Evolutionary conservation across 805 yeast genomes (phyloP).

Genomic region (Wickerhamia fluorescens): DNA sequence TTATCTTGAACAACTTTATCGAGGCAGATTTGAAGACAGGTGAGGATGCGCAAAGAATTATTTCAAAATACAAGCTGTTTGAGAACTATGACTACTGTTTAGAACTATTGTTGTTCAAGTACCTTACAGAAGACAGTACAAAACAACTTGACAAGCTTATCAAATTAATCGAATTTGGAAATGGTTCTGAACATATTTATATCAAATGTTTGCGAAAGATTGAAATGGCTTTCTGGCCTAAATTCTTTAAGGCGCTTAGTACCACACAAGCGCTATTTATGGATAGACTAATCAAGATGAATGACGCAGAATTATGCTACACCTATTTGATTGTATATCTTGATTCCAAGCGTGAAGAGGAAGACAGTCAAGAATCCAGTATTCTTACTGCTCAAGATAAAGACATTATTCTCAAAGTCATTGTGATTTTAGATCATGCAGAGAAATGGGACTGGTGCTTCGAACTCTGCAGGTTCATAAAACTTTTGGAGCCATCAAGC

Average conservation of each 20-base stretch:
- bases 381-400: slow-evolving; percentile 32
- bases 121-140: slow-evolving; percentile 20
- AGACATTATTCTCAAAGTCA: slow-evolving; percentile 34
- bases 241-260: slow-evolving; percentile 35
- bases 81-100: slow-evolving; percentile 41
- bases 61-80: slow-evolving; percentile 1
- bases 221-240: slow-evolving; percentile 48
- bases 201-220: slow-evolving; percentile 54
- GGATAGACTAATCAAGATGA: slow-evolving; percentile 31
- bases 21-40: slow-evolving; percentile 34
- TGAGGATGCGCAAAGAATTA: not conserved
- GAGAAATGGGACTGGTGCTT: slow-evolving; percentile 47
- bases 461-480: slow-evolving; percentile 48
- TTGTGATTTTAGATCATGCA: slow-evolving; percentile 34
- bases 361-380: too few relatives aligned
- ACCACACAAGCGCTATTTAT: slow-evolving; percentile 41
- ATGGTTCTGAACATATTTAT: too few relatives aligned
- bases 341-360: slow-evolving; percentile 40
- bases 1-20: slow-evolving; percentile 40
- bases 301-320: slow-evolving; percentile 42
- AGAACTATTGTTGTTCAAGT: slow-evolving; percentile 41
- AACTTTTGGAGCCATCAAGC: slow-evolving; percentile 41
- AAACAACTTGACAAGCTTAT: slow-evolving; percentile 19
- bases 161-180: slow-evolving; percentile 22
- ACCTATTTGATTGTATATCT: slow-evolving; percentile 47